phyloP scores from a whole-genome alignment of 371 early-diverging fungal species.

The Mortierella sp. region DNA sequence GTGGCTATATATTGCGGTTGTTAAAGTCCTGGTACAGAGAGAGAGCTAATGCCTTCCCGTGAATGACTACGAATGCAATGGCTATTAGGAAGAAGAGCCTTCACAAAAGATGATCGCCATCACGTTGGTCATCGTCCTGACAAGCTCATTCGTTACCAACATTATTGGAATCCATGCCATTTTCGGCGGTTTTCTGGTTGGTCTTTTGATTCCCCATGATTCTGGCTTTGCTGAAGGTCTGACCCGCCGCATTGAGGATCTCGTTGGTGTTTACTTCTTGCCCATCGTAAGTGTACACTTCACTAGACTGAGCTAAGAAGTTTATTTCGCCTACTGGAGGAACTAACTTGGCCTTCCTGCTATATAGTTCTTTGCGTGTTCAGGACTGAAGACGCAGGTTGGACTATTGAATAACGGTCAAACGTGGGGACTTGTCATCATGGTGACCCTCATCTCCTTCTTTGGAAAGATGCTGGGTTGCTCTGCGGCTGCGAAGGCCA shows the following conservation, averaged over 20 bases:
- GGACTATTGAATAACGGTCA: constrained; percentile 72
- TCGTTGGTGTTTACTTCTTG: constrained; percentile 86
- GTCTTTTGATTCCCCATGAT: constrained; percentile 89
- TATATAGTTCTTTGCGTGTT: constrained; percentile 87
- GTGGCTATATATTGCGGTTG: too few species aligned
- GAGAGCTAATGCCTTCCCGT: too few species aligned
- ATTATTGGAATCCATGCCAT: constrained; percentile 91
- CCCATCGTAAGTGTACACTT: constrained; percentile 71
- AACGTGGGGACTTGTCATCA: constrained; percentile 83
- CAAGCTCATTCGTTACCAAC: constrained; percentile 83
- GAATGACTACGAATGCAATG: too few species aligned
- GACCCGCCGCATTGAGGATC: constrained; percentile 94
- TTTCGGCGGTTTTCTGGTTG: constrained; percentile 94
- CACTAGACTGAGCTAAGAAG: too few species aligned
- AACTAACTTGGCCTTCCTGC: neutral
- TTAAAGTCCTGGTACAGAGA: too few species aligned
- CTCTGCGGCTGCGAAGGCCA: constrained; percentile 70
- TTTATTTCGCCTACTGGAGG: neutral
- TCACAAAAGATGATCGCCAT: constrained; percentile 72
- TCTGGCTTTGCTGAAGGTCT: constrained; percentile 87
- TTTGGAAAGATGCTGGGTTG: constrained; percentile 91
- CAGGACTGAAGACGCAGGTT: constrained; percentile 91
- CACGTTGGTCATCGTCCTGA: constrained; percentile 69
- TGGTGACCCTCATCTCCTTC: constrained; percentile 80
- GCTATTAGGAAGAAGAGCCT: constrained; percentile 65